Percentiles rank a stretch among this genome's conserved stretches.
Evolutionary conservation across 495 filamentous ascomycete genomes (phyloP).

Genomic region (Xylaria palmicola): DNA sequence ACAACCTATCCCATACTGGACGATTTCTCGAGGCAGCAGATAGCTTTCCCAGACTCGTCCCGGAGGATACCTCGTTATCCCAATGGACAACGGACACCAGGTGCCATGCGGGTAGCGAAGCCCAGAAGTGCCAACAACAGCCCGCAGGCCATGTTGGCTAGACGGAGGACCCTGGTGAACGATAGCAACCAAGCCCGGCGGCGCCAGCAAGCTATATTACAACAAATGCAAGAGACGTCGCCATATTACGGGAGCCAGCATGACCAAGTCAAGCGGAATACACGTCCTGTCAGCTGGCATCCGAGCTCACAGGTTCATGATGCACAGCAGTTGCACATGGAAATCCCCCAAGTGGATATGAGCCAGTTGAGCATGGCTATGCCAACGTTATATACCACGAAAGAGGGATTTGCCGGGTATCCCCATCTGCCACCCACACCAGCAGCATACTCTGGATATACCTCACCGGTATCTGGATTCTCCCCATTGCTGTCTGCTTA

Average conservation of each 20-base stretch:
- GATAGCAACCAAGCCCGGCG: conserved; percentile 42
- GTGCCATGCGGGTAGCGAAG: conserved; percentile 60
- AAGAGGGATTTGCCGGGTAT: conserved; percentile 36
- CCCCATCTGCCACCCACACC: conserved; percentile 44
- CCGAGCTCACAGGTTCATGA: conserved; percentile 48
- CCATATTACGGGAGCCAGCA: conserved; percentile 31
- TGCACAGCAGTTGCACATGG: conserved; percentile 34
- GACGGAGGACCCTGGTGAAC: conserved; percentile 56
- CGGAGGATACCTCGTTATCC: conserved; percentile 38
- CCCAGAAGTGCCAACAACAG: conserved; percentile 70
- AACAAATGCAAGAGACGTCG: conserved; percentile 30
- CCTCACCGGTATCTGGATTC: conserved; percentile 42
- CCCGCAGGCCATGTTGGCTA: conserved; percentile 53
- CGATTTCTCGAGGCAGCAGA: conserved; percentile 40
- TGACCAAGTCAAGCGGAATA: conserved; percentile 33
- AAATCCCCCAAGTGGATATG: conserved; percentile 33
- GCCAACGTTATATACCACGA: conserved; percentile 32
- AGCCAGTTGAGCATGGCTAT: conserved; percentile 32
- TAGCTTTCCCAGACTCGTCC: conserved; percentile 29
- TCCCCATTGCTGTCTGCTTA: conserved; percentile 37
- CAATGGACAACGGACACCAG: conserved; percentile 37
- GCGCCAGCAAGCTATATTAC: conserved; percentile 35
- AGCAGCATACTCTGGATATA: conserved; percentile 43
- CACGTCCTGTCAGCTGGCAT: conserved; percentile 71
- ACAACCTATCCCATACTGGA: conserved; percentile 34